A percentile compares a stretch with the other conserved stretches of the same genome.
phyloP scores from a whole-genome alignment of 2,329 filamentous ascomycete genomes.

The Myriangium duriaei region DNA sequence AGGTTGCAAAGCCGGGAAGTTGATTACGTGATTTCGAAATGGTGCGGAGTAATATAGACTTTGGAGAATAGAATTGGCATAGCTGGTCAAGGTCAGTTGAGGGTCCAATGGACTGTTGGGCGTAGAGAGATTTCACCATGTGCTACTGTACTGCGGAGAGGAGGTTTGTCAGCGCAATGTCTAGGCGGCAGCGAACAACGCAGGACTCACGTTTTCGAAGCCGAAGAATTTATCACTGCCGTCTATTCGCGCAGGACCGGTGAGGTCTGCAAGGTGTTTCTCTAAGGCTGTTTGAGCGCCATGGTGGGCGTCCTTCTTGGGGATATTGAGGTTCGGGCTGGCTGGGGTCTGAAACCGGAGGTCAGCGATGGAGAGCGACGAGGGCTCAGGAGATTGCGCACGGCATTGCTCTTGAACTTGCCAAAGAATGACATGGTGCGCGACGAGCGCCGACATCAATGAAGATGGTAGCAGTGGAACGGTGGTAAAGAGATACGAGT shows the following conservation, averaged over 20 bases:
- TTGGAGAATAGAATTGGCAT: conserved; percentile 97
- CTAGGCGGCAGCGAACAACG: conserved; percentile 2
- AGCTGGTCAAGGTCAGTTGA: conserved; percentile 42
- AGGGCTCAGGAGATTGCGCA: conserved; percentile 13
- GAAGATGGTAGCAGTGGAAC: not conserved
- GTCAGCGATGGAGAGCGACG: conserved; percentile 7
- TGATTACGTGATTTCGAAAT: conserved; percentile 88
- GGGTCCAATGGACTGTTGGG: not conserved
- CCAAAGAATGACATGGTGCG: conserved; percentile 41
- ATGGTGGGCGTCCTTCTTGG: conserved; percentile 48
- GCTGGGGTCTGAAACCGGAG: conserved; percentile 30
- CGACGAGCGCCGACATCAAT: conserved; percentile 11
- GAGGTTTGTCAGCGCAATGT: conserved; percentile 12
- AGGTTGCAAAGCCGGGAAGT: conserved; percentile 50
- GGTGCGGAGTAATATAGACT: conserved; percentile 90
- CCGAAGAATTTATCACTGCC: conserved; percentile 98
- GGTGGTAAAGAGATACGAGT: not conserved
- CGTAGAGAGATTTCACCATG: conserved; percentile 54
- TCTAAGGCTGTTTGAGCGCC: conserved; percentile 47
- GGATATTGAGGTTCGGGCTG: conserved; percentile 32
- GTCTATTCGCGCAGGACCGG: conserved; percentile 68
- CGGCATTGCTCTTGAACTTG: conserved; percentile 38
- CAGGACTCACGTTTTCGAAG: conserved; percentile 75
- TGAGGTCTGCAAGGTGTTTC: conserved; percentile 70
- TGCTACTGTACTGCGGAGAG: conserved; percentile 75